Evolutionary conservation across 2,329 filamentous ascomycete genomes (phyloP), one percentile per base, ranked within the genome.

Genomic region (Davidsoniella virescens): DNA sequence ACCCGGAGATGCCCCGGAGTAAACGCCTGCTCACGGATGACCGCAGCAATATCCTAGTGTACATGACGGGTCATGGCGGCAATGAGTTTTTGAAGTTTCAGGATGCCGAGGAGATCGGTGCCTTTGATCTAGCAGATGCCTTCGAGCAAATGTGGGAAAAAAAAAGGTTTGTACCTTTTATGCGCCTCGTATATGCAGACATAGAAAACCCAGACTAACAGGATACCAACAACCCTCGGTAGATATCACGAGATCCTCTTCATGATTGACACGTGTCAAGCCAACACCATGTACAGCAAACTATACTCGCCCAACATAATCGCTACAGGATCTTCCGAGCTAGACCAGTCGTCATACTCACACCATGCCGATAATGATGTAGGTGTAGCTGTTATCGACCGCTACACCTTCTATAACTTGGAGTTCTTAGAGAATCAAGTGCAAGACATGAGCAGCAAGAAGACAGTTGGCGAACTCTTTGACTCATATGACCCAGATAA

Each of bases 111-210:
- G 92, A 98, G 67, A 96, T 98, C 57, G 88, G 87, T 51, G 87
- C 87, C 0, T 95, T 93, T 63, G 92, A 98, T 67, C 70, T 98
- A 52, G 92, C 93, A 4, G 87, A 98, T 65, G 92, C 92, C 0
- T 96, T 98, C 63, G 87, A 93, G 66, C 90, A 98, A 70, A 98
- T 98, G 92, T 95, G 88, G 85, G 92, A 98, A 73, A 98, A 98
- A 78, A 93, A 93, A 70, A 82, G 92, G 71, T 81, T 64, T n/a
- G 63, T 44, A n/a, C 3, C 26, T 10, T 33, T 33, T 2, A 8
- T 33, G 26, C 26, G 26, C 26, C 26, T 33, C 6, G 26, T 33
- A 9, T 33, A 18, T n/a, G n/a, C 16, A 17, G n/a, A 37, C 29
- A 20, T 20, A 20, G 4, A n/a, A n/a, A 14, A 38, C 16, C 33